phyloP scores from a whole-genome alignment of 2,329 filamentous ascomycete genomes.

The Hysterium pulicare region DNA sequence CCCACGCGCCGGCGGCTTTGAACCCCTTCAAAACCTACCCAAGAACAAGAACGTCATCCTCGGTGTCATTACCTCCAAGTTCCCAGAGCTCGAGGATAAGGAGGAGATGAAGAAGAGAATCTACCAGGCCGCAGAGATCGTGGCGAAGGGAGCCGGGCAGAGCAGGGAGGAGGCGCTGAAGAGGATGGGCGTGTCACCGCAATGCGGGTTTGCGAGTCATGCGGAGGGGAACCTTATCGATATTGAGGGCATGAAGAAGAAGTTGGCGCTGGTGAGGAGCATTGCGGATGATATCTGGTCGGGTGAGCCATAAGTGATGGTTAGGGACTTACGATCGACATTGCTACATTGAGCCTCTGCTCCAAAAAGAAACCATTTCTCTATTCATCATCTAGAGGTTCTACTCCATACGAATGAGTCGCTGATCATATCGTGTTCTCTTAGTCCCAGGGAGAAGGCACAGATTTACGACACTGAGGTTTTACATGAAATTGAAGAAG shows the following conservation, averaged over 20 bases:
- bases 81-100: conserved; percentile 40
- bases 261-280: conserved; percentile 65
- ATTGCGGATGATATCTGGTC: conserved; percentile 71
- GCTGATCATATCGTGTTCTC: too few species aligned
- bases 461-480: too few species aligned
- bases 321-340: too few species aligned
- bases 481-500: too few species aligned
- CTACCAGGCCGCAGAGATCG: conserved; percentile 54
- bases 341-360: too few species aligned
- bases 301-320: conserved; percentile 43
- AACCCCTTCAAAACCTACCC: conserved; percentile 39
- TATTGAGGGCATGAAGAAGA: conserved; percentile 65
- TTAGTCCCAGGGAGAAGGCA: too few species aligned
- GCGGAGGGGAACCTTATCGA: conserved; percentile 66
- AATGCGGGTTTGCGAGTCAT: conserved; percentile 57
- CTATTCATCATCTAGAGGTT: too few species aligned
- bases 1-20: conserved; percentile 42
- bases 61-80: conserved; percentile 42
- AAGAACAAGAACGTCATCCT: conserved; percentile 43
- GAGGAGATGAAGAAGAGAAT: conserved; percentile 41
- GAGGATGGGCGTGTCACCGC: conserved; percentile 46
- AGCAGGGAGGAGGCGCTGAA: conserved; percentile 63
- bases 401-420: too few species aligned
- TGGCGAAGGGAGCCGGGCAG: conserved; percentile 63
- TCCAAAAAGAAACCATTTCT: too few species aligned